Evolutionary conservation across 208 protist species (phyloP), one percentile per base, ranked within the genome.

Genomic region (Phytomonas francai): DNA sequence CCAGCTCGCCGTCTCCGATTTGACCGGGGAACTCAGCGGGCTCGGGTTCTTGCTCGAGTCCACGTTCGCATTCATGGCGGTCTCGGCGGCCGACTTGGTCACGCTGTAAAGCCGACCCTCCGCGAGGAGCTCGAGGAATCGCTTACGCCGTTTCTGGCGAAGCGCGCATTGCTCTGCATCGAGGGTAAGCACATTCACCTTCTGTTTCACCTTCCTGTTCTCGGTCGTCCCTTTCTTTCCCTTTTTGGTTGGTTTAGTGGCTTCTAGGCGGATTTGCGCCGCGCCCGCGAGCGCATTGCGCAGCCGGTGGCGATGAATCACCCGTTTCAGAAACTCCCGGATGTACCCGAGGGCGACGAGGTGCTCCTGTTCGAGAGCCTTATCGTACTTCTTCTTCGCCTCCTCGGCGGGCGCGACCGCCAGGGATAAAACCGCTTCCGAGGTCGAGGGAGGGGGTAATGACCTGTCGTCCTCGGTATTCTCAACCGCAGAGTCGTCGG

Each of bases 281-380:
- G 42, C 42, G 2, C 42, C 42, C 16, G 42, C 42, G 42, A 51
- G 42, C 12, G 42, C 42, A 11, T 51, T 11, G 42, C 42, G 42
- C 2, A 51, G 67, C 58, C 28, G 68, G 30, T 5, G 62, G 32
- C 27, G 68, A 62, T 8, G 61, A 67, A 51, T 12, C 64, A 60
- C 68, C 6, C 51, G 73, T 22, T 30, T 63, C 14, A 60, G 70
- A 51, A 70, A 72, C 4, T 11, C 42, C 42, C 2, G 4, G 42
- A 51, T 11, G 14, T 51, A 12, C 12, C 7, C 59, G 49, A 28
- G 5, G 16, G 3, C 60, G 7, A 28, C 61, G 33, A 59, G 60
- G 36, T 16, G 59, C 59, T 34, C 12, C 45, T 66, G 68, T 36
- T 72, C 62, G 36, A 63, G 59, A 54, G 12, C 34, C 36, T 57